Base-by-base conservation (phyloP, 1,284 basidiomycete genomes). In the Sanghuangporus baumii region DNA sequence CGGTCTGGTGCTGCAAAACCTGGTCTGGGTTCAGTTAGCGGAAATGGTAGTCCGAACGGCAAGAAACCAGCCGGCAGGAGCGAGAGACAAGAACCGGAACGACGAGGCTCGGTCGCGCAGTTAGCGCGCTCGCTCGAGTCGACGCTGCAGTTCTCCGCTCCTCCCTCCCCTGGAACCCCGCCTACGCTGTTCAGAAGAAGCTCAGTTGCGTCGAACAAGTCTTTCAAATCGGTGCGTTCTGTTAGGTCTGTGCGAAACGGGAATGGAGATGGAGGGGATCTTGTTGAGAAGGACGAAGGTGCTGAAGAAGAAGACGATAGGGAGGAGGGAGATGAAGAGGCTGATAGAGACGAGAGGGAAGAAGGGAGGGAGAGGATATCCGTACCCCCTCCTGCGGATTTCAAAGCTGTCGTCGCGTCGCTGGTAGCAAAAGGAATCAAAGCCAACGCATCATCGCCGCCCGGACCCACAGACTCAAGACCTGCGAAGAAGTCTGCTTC, bases 101-200 rank as follows among this genome's bases (percentile, higher is more conserved):
- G 52, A 2, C 11, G 41, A 9, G n/a, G 26, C 23, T 62, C 60
- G 6, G 60, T 62, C 18, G 37, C 40, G 60, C 34, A 56, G 36
- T 20, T 62, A 26, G 60, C 60, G n/a, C 47, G 40, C 11, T 18
- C 40, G n/a, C 36, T 62, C 6, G 54, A 43, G 34, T 34, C 46
- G 16, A 37, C 60, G 6, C 26, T 62, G 18, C 54, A 62, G 50
- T 51, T 51, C 43, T 57, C 54, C 9, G 31, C 54, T 18, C 51
- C 60, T 11, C 31, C 43, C 8, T 46, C 46, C 14, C 55, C 55
- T 9, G 55, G 55, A 6, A 23, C 55, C 11, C 55, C 52, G 12
- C 38, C 20, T n/a, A 37, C 38, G 20, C 43, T 46, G 43, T 46
- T n/a, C 20, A 46, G 18, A 23, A 3, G 50, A 23, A 36, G 34